Evolutionary conservation across 768 basidiomycete genomes (phyloP), one percentile per base, ranked within the genome.

Genomic region (Pisolithus orientalis): DNA sequence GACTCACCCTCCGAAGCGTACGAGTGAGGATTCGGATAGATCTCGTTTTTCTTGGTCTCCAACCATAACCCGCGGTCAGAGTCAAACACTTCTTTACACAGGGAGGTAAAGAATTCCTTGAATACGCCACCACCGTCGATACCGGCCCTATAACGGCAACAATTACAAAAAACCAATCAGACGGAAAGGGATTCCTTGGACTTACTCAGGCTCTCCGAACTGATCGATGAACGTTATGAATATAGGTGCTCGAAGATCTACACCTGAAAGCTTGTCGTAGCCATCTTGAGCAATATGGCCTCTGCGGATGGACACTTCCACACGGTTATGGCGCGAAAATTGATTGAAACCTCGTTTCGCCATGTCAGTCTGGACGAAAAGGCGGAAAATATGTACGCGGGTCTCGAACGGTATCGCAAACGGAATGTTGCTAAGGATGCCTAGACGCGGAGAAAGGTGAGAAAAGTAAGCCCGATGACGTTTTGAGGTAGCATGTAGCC

Each of bases 101-200:
- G 68, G 13, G 87, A 90, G 2, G 94, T 99, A 62, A 98, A 80
- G 59, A 98, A 96, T 67, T 98, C 96, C 66, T 98, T 99, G 76
- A 96, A 98, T 5, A 98, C 85, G 0, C 96, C 96, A 2, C 96
- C 94, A 2, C 95, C 94, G 57, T 97, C 95, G 31, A 98, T 95
- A 0, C 94, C 95, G 16, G 86, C 84, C 66, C 88, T 90, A 42
- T 2, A 43, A 44, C 11, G 17, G 2, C 29, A 31, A 14, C 11
- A 3, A 34, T 3, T 4, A 6, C 10, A 40, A 65, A 13, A 63
- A 47, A 27, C 39, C 17, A 7, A n/a, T 10, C 17, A 7, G 16
- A 42, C 32, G 34, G 14, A 40, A 44, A 44, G 6, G 29, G 7
- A 28, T 47, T 27, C 45, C 52, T 13, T 34, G 29, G 10, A 73